These are phyloP conservation scores for Smithsoniella earleae DNA, from an alignment of 163 green algal species.

Conservation along the genomic window DNA sequence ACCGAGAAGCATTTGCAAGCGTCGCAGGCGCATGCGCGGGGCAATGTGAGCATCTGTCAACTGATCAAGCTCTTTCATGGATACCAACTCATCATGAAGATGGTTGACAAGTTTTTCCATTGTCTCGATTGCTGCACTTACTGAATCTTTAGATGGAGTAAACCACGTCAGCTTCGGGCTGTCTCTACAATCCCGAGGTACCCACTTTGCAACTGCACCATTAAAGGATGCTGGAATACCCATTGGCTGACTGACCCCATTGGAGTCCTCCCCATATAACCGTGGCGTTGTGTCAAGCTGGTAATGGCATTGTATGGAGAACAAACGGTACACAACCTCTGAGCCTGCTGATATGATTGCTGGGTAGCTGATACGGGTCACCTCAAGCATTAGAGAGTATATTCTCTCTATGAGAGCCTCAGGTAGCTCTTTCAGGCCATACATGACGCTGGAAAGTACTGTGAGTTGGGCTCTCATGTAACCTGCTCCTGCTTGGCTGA, in stretches of 20 bases:
- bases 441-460: neutral
- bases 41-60: neutral
- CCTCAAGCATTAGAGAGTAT: conserved; percentile 7
- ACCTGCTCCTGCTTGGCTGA: neutral
- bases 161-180: conserved; percentile 14
- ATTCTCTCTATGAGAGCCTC: neutral
- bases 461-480: neutral
- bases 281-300: neutral
- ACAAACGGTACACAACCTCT: neutral
- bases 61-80: neutral
- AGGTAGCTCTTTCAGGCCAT: neutral
- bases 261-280: neutral
- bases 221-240: conserved; percentile 10
- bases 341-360: neutral
- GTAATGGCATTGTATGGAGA: neutral
- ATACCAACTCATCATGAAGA: neutral
- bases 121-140: neutral
- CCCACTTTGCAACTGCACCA: neutral
- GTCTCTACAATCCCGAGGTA: neutral
- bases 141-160: neutral
- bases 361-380: neutral
- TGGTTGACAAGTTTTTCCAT: neutral
- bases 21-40: neutral
- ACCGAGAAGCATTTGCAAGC: neutral
- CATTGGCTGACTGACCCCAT: neutral